Conservation (phyloP, 139 green algal genomes). For the Chlorella vulgaris region DNA sequence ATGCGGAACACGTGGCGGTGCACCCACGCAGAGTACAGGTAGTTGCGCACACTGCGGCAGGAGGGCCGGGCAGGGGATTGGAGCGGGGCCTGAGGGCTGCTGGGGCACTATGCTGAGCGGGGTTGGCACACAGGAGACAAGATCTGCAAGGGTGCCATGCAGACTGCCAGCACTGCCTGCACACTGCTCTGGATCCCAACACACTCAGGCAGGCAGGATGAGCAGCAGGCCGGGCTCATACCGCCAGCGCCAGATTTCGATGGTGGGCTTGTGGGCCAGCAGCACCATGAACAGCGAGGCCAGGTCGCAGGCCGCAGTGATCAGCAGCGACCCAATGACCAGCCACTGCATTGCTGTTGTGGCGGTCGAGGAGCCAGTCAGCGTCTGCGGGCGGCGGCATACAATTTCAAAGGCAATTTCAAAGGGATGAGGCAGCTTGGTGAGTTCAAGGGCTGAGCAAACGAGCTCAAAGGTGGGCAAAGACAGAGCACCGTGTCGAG, state of each 20-base stretch:
- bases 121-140: too few species aligned
- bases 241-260: background rate
- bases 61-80: background rate
- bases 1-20: background rate
- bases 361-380: background rate
- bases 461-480: too few species aligned
- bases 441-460: too few species aligned
- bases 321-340: constrained; percentile 12
- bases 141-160: too few species aligned
- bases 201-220: too few species aligned
- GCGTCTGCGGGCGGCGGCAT: background rate
- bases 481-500: too few species aligned
- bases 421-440: too few species aligned
- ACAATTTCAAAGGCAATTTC: background rate
- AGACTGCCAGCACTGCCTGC: too few species aligned
- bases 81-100: too few species aligned
- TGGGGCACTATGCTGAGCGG: too few species aligned
- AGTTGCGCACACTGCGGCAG: constrained; percentile 3
- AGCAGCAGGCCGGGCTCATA: too few species aligned
- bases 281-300: constrained; percentile 5
- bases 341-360: background rate
- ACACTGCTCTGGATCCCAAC: too few species aligned
- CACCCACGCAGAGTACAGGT: background rate
- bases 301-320: constrained; percentile 4
- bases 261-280: background rate